These are phyloP conservation scores for Polyporus arcularius DNA, from an alignment of 768 basidiomycete species.

Conservation along the genomic window DNA sequence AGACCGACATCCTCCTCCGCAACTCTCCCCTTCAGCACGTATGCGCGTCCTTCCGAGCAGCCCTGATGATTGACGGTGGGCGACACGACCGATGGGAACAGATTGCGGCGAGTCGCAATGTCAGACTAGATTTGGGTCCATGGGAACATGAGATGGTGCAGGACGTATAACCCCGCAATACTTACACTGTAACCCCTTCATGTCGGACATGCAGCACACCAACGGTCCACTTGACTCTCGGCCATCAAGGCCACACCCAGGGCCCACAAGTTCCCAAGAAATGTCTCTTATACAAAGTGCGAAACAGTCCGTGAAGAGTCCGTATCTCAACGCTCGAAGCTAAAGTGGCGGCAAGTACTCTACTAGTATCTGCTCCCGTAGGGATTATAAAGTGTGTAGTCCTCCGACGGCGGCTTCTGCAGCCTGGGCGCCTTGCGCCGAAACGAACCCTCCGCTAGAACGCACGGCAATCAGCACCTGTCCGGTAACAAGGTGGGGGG, in stretches of 20 bases:
- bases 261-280: background rate
- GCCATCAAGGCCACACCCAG: background rate
- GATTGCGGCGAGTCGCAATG: conserved; percentile 26
- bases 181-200: background rate
- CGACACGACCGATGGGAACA: conserved; percentile 27
- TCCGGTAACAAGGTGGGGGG: background rate
- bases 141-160: conserved; percentile 28
- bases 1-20: conserved; percentile 19
- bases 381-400: conserved; percentile 15
- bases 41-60: conserved; percentile 18
- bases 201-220: background rate
- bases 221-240: background rate
- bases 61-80: conserved; percentile 20
- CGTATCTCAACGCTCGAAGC: background rate
- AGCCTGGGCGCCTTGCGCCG: conserved; percentile 43
- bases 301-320: conserved; percentile 6
- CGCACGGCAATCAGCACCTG: conserved; percentile 12
- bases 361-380: conserved; percentile 1
- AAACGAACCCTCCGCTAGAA: conserved; percentile 45
- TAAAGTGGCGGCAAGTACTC: background rate
- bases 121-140: conserved; percentile 30
- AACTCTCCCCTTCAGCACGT: conserved; percentile 8
- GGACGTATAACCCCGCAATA: conserved; percentile 13
- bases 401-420: conserved; percentile 24
- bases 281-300: background rate